Evolutionary conservation across 1,284 basidiomycete genomes (phyloP).

Genomic region (Sanguinoderma infundibulare): DNA sequence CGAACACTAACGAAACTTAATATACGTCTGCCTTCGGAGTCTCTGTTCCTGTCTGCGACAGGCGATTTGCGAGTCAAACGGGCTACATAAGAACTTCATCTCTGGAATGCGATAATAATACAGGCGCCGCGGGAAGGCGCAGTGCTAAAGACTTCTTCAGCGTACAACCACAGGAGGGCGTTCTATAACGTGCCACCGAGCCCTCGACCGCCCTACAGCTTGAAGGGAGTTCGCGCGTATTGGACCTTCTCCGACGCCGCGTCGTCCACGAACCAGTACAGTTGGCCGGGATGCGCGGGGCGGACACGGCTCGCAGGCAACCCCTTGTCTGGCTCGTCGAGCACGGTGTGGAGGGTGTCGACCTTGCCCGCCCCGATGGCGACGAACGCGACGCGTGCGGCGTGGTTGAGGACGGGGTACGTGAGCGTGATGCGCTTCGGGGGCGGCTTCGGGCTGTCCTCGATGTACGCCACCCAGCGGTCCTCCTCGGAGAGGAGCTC

Average conservation of each 20-base stretch:
- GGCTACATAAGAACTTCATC: constrained; percentile 12
- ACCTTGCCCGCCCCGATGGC: constrained; percentile 85
- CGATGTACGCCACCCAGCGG: constrained; percentile 93
- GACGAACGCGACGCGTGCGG: constrained; percentile 87
- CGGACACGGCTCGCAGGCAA: constrained; percentile 87
- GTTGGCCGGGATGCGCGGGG: constrained; percentile 80
- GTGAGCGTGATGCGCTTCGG: constrained; percentile 89
- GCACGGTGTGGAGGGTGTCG: constrained; percentile 72
- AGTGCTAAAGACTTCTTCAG: constrained; percentile 13
- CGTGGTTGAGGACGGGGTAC: constrained; percentile 93
- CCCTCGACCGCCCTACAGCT: constrained; percentile 41
- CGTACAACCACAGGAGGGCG: constrained; percentile 9
- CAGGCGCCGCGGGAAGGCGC: constrained; percentile 1
- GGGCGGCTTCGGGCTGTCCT: constrained; percentile 96
- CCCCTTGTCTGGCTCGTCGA: constrained; percentile 83
- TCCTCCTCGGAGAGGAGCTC: constrained; percentile 84
- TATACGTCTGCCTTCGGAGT: not conserved
- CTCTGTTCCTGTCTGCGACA: not conserved
- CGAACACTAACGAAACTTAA: constrained; percentile 7
- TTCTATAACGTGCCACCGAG: not conserved
- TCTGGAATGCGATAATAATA: constrained; percentile 11
- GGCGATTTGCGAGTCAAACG: constrained; percentile 10
- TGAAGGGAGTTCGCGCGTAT: constrained; percentile 59
- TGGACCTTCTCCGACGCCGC: constrained; percentile 71
- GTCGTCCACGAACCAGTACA: constrained; percentile 93